Evolutionary conservation across 1,139 yeast genomes (phyloP), one percentile per base, ranked within the genome.

Genomic region (Diutina ranongensis): DNA sequence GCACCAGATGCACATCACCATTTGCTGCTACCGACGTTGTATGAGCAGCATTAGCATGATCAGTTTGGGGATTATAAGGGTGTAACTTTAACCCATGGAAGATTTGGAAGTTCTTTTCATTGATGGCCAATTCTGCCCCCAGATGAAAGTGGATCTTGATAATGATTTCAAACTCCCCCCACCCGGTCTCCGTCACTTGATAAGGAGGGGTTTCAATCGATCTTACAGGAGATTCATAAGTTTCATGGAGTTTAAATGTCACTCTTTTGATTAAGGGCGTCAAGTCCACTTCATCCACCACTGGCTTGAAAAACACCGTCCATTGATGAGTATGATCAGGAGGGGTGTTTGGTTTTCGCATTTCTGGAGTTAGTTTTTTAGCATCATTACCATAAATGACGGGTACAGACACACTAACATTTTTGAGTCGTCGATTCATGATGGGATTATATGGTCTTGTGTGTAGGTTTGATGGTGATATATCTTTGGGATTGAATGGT

Each of bases 81-180:
- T 92, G 99, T 44, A 92, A 68, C 59, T 89, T 87, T 54, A 92
- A 67, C 51, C 86, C 95, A 60, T 92, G 98, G 58, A 87, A 87
- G 46, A 92, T 71, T 48, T 81, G 86, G 46, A 92, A 68, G 59
- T 84, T 83, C 67, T 92, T 94, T 60, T 94, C 99, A 54, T 82
- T 82, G 32, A 71, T 68, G 3, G 74, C 74, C 44, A 71, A 56
- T 45, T 71, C 76, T 16, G 94, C 83, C 32, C 87, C 95, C 22
- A 82, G 73, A 41, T 82, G 83, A 63, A 92, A 92, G 61, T 82
- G 89, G 32, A 92, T 76, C 60, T 89, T 86, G 48, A 92, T 81
- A 36, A 84, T 78, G 51, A 94, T 84, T 58, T 92, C 99, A 64
- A 92, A 92, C 62, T 92, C 99, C 51, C 99, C 99, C 99, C 99